phyloP scores from a whole-genome alignment of 2,329 filamentous ascomycete genomes.

The Neonectria coccinea region DNA sequence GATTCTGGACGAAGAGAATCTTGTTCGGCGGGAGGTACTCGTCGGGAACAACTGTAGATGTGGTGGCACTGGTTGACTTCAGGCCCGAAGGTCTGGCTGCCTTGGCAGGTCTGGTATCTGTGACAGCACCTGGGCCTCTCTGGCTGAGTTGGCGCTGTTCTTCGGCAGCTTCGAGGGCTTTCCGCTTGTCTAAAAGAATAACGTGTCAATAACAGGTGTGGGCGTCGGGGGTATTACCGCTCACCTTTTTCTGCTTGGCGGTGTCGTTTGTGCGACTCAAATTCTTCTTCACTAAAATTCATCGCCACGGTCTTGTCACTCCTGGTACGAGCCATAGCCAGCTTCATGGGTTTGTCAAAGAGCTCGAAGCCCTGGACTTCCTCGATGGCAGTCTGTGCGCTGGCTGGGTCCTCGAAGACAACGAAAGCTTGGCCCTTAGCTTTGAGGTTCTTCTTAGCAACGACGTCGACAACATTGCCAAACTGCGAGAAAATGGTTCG shows the following conservation, averaged over 20 bases:
- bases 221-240: slow-evolving; percentile 25
- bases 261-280: slow-evolving; percentile 87
- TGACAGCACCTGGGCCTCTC: slow-evolving; percentile 62
- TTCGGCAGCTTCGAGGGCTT: slow-evolving; percentile 83
- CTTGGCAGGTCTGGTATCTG: slow-evolving; percentile 72
- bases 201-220: not conserved
- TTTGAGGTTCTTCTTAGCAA: slow-evolving; percentile 90
- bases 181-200: slow-evolving; percentile 73
- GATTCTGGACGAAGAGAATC: slow-evolving; percentile 91
- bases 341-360: slow-evolving; percentile 89
- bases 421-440: slow-evolving; percentile 97
- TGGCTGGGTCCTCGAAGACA: slow-evolving; percentile 85
- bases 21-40: slow-evolving; percentile 98
- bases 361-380: slow-evolving; percentile 93
- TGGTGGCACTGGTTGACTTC: slow-evolving; percentile 77
- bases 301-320: slow-evolving; percentile 89
- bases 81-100: slow-evolving; percentile 71
- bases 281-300: slow-evolving; percentile 80
- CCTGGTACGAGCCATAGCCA: slow-evolving; percentile 83
- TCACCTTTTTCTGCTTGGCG: slow-evolving; percentile 90
- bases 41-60: slow-evolving; percentile 86
- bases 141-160: slow-evolving; percentile 84
- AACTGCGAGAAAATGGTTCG: slow-evolving; percentile 87
- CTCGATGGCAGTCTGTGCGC: slow-evolving; percentile 84
- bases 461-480: slow-evolving; percentile 84